Conservation (phyloP, 1,284 basidiomycete genomes). For the Cronartium ribicola region DNA sequence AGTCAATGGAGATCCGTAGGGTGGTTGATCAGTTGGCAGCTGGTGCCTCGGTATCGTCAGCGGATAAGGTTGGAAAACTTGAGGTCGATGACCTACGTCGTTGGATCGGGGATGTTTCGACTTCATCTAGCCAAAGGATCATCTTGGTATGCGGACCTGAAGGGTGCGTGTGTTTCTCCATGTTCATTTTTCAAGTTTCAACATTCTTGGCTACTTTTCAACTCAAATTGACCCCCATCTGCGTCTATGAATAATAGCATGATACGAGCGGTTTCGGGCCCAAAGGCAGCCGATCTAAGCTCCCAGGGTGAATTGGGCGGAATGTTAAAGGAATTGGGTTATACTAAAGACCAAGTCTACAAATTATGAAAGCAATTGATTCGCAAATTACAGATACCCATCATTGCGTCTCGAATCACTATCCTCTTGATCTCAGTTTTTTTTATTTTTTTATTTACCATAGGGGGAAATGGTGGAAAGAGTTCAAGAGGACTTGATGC, state of each 20-base stretch:
- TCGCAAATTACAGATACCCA: background rate
- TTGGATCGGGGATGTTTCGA: slow-evolving; percentile 8
- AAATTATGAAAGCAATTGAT: slow-evolving; percentile 18
- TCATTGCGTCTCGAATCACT: background rate
- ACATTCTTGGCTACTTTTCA: background rate
- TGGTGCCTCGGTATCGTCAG: background rate
- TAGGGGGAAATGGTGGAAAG: too few relatives aligned
- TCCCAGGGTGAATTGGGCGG: slow-evolving; percentile 40
- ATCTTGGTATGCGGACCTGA: slow-evolving; percentile 40
- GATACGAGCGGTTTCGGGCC: slow-evolving; percentile 28
- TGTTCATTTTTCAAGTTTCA: slow-evolving; percentile 1
- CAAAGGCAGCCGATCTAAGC: slow-evolving; percentile 13
- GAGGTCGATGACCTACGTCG: slow-evolving; percentile 10
- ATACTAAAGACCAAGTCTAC: slow-evolving; percentile 15
- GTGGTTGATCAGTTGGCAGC: background rate
- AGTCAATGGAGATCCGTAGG: background rate
- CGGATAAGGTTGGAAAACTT: slow-evolving; percentile 25
- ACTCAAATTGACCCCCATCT: background rate
- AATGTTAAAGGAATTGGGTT: slow-evolving; percentile 31
- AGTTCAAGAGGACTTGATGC: background rate
- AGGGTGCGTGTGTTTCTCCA: slow-evolving; percentile 5
- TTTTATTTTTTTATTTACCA: too few relatives aligned
- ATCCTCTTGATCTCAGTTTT: too few relatives aligned
- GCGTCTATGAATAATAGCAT: slow-evolving; percentile 16
- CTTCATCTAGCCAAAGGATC: slow-evolving; percentile 13